phyloP scores from a whole-genome alignment of 805 yeast genomes.

The Debaryomyces hansenii region DNA sequence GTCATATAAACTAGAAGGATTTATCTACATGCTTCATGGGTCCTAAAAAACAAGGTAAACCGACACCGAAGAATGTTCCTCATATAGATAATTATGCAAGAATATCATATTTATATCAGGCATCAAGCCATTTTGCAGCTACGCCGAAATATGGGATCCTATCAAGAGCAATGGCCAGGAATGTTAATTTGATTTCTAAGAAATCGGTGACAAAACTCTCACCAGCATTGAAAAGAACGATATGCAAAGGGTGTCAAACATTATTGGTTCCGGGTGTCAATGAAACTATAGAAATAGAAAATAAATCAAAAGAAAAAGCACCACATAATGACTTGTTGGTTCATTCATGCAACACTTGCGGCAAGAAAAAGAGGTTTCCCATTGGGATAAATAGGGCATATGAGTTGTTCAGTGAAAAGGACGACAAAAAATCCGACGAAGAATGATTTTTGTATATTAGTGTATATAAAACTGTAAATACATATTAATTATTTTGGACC shows the following conservation, averaged over 20 bases:
- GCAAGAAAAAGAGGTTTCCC: slow-evolving; percentile 54
- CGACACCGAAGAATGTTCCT: slow-evolving; percentile 41
- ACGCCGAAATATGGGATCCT: slow-evolving; percentile 36
- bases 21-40: slow-evolving; percentile 1
- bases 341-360: slow-evolving; percentile 54
- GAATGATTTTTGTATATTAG: slow-evolving; percentile 1
- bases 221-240: slow-evolving; percentile 62
- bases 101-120: slow-evolving; percentile 58
- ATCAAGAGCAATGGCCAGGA: slow-evolving; percentile 56
- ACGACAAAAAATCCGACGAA: slow-evolving; percentile 14
- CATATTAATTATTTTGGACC: slow-evolving; percentile 30
- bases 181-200: slow-evolving; percentile 61
- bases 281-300: slow-evolving; percentile 38
- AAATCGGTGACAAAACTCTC: slow-evolving; percentile 65
- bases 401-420: slow-evolving; percentile 45
- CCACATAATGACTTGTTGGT: slow-evolving; percentile 48
- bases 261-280: slow-evolving; percentile 50
- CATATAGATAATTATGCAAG: slow-evolving; percentile 62
- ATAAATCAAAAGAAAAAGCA: slow-evolving; percentile 33
- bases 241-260: slow-evolving; percentile 68
- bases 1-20: neutral
- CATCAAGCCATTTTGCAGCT: slow-evolving; percentile 42
- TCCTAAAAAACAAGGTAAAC: slow-evolving; percentile 9
- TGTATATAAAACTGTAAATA: neutral
- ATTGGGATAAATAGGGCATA: slow-evolving; percentile 56